Evolutionary conservation across 306 rosid genomes (phyloP), one percentile per base, ranked within the genome.

Genomic region (Vigna radiata): DNA sequence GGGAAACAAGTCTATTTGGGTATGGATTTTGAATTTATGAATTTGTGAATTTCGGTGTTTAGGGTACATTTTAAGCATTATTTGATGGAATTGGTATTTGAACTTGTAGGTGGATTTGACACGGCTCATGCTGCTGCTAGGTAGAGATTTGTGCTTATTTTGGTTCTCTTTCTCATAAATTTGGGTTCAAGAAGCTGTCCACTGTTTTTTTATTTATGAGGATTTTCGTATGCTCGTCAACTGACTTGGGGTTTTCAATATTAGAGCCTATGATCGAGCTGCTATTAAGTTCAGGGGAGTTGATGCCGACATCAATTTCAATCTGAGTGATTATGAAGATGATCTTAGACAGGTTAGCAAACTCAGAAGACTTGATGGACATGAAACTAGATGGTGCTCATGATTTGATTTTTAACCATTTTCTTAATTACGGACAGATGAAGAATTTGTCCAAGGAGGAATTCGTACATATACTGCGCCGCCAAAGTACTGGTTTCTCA

Each of bases 111-210:
- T 82, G 99, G 99, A 79, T 95, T 95, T 78, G 99, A 95, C 90
- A 95, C 99, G 56, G 99, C 99, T 59, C 97, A 89, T 77, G 90
- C 97, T 59, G 99, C 99, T 18, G 99, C 99, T 37, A 92, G 97
- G 99, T 95, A 85, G 59, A 44, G 8, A 16, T 29, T 53, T 21
- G 18, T 21, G n/a, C 33, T 19, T 77, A 18, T 21, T n/a, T 77
- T 73, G 8, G 29, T 48, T 63, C 39, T 18, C 53, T 68, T 46
- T 43, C 33, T 68, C 27, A 8, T 18, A 19, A 12, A 37, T 52
- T 66, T 64, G n/a, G 6, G 56, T 54, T 33, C 16, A 15, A 11
- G 66, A 64, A 47, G 36, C 10, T 29, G 36, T 72, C 70, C 19
- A 48, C 39, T 31, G 7, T 49, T 69, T 49, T 73, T 33, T 14